Base-by-base conservation (phyloP, 176 grass and related monocot genomes). In the Zizania latifolia region DNA sequence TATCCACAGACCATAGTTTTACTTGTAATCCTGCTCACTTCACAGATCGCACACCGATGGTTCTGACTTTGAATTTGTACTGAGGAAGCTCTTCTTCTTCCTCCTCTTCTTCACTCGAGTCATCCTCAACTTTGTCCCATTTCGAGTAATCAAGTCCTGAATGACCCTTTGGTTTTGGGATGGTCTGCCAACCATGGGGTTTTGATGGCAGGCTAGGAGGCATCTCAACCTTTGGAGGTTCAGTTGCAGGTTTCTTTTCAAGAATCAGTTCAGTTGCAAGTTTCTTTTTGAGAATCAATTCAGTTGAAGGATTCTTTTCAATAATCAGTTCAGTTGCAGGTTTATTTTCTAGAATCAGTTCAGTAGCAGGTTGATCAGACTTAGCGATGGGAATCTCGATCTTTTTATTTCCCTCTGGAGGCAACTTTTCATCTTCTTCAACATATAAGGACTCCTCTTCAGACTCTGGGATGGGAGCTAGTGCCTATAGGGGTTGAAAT, bases 101-200 rank as follows among this genome's bases (percentile, higher is more conserved):
- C 4, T 93, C 94, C 4, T 93, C 93, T 4, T 97, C 88, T 34
- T 92, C 94, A 67, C 91, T 98, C 0, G 84, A 98, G 73, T 83
- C 94, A 53, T 92, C 86, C 82, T 92, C 81, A 30, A 98, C 89
- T 44, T 83, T 94, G 39, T 98, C 94, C 94, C 94, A 98, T 68
- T 92, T 86, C 1, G 94, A 98, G 74, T 98, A 98, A 78, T 98
- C 91, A 70, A 98, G 88, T 22, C 88, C 79, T 50, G 94, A 89
- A 82, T 98, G 94, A 0, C 91, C 91, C 84, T 98, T 98, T 28
- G 88, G 94, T 85, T 98, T 98, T 62, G 84, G 61, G 2, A 97
- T 82, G 38, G 90, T 44, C 23, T 86, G 85, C 93, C 73, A 90
- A 13, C 93, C 84, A 10, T 86, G 78, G 0, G 61, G 41, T 50